phyloP scores from a whole-genome alignment of 2,329 filamentous ascomycete species.

The Arthrobotrys sphaeroides region DNA sequence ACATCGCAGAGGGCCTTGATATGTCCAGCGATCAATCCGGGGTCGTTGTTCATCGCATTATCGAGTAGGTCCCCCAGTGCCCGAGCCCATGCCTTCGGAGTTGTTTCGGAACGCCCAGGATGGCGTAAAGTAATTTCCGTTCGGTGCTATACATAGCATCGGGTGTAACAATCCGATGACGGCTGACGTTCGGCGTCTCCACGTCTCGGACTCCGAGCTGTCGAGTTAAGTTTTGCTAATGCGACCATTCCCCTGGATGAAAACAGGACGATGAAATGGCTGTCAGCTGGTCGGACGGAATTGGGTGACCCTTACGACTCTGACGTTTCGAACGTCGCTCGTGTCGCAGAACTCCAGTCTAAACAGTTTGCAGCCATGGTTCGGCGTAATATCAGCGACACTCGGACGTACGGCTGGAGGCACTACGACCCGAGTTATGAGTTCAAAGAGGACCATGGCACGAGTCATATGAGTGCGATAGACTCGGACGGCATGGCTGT shows the following conservation, averaged over 20 bases:
- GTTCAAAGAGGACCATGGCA: slow-evolving; percentile 56
- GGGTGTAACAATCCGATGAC: slow-evolving; percentile 10
- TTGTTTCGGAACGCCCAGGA: slow-evolving; percentile 2
- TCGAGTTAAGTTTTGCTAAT: slow-evolving; percentile 14
- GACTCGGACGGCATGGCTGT: slow-evolving; percentile 57
- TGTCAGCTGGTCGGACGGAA: slow-evolving; percentile 58
- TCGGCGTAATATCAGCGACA: slow-evolving; percentile 56
- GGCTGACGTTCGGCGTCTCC: neutral
- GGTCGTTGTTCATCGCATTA: slow-evolving; percentile 55
- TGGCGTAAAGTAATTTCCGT: slow-evolving; percentile 34
- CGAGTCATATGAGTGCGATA: slow-evolving; percentile 56
- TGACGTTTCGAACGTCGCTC: slow-evolving; percentile 55
- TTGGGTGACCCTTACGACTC: slow-evolving; percentile 56
- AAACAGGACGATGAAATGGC: slow-evolving; percentile 57
- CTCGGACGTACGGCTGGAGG: slow-evolving; percentile 56
- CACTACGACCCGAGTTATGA: slow-evolving; percentile 58
- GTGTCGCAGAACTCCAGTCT: slow-evolving; percentile 56
- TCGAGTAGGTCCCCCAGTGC: slow-evolving; percentile 55
- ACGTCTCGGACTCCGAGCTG: neutral
- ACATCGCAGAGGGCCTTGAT: slow-evolving; percentile 57
- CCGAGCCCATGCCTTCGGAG: neutral
- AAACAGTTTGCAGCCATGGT: slow-evolving; percentile 56
- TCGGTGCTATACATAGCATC: neutral
- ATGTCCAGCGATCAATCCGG: slow-evolving; percentile 55
- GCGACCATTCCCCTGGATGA: neutral